A percentile compares a stretch with the other conserved stretches of the same genome.
These are phyloP conservation scores for Vitis cinerea DNA, from an alignment of 164 flowering plant genomes.

Conservation along the genomic window DNA sequence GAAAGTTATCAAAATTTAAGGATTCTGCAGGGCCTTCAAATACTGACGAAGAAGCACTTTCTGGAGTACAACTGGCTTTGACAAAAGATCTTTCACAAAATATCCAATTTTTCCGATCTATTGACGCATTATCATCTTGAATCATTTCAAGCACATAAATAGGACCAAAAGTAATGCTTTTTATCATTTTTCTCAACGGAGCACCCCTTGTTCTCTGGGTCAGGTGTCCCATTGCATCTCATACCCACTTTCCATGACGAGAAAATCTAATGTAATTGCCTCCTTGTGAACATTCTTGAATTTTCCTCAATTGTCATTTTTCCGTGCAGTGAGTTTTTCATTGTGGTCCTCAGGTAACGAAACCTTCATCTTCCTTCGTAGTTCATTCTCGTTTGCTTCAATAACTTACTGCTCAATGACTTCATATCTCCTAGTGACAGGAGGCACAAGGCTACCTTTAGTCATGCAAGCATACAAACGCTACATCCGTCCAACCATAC, in stretches of 20 bases:
- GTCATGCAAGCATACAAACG: no score
- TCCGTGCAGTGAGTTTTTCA: no score
- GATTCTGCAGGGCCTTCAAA: conserved; percentile 41
- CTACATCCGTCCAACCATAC: no score
- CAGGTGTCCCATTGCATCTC: conserved; percentile 37
- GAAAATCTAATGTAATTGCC: conserved; percentile 86
- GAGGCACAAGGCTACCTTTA: no score
- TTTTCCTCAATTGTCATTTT: conserved; percentile 48
- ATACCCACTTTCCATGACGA: conserved; percentile 54
- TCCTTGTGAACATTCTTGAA: conserved; percentile 70
- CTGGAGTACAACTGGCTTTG: conserved; percentile 15
- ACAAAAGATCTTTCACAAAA: conserved; percentile 38
- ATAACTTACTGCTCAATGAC: no score
- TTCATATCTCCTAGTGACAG: no score
- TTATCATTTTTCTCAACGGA: conserved; percentile 26
- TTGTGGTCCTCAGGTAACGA: no score
- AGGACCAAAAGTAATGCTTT: conserved; percentile 38
- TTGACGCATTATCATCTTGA: conserved; percentile 44
- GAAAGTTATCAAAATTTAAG: conserved; percentile 41
- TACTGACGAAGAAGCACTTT: conserved; percentile 24
- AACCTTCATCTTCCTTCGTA: no score
- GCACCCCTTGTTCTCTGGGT: conserved; percentile 26
- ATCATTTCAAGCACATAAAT: conserved; percentile 70
- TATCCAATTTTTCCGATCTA: conserved; percentile 78
- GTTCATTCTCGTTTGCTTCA: no score